Evolutionary conservation across 2,329 filamentous ascomycete genomes (phyloP).

Genomic region (Xylaria sp.): DNA sequence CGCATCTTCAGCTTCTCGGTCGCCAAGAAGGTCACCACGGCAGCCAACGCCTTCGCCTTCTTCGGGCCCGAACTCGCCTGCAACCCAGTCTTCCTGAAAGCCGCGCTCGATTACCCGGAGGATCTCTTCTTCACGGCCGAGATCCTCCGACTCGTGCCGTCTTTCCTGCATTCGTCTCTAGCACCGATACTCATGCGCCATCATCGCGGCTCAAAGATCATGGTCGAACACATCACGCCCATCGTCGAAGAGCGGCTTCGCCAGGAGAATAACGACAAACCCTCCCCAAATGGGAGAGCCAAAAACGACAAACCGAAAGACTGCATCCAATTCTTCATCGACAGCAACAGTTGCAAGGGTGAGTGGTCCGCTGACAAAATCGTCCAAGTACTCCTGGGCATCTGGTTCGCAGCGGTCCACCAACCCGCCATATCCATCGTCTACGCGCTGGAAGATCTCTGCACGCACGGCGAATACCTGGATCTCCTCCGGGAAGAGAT

Average conservation of each 20-base stretch:
- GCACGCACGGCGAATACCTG: not conserved
- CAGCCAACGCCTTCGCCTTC: not conserved
- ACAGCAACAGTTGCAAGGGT: not conserved
- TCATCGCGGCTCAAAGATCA: not conserved
- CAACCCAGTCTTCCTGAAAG: not conserved
- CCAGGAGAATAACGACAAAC: not conserved
- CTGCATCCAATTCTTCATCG: not conserved
- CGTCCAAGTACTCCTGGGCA: not conserved
- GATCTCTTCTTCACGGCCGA: not conserved
- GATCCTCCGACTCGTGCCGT: not conserved
- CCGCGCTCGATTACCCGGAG: not conserved
- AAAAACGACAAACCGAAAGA: not conserved
- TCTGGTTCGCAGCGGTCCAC: not conserved
- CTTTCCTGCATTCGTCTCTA: not conserved
- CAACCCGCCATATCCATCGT: not conserved
- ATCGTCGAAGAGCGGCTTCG: not conserved
- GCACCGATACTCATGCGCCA: not conserved
- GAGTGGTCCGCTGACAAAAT: not conserved
- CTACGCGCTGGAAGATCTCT: not conserved
- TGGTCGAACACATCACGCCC: not conserved
- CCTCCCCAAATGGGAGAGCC: not conserved
- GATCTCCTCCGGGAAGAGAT: not conserved
- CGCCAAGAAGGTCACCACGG: not conserved
- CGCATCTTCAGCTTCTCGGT: not conserved
- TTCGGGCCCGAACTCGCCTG: not conserved